Percentiles rank a stretch among this genome's conserved stretches.
Conservation (phyloP, 2,329 filamentous ascomycete species). For the Exophiala alcalophila region DNA sequence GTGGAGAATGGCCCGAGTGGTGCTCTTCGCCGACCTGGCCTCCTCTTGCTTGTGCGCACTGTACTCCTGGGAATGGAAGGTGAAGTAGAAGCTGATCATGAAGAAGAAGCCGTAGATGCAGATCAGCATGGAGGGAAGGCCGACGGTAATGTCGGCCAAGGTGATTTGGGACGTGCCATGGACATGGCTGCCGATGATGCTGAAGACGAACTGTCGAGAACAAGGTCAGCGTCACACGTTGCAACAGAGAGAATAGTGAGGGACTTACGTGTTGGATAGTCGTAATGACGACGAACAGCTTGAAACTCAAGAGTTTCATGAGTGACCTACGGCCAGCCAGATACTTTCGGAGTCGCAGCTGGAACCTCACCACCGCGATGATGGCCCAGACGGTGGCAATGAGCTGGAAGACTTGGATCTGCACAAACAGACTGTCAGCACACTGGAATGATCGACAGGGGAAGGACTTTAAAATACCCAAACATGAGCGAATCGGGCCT, state of each 20-base stretch:
- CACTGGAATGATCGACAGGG: background rate
- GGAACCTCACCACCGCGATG: slow-evolving; percentile 79
- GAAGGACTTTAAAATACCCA: slow-evolving; percentile 55
- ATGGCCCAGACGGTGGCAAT: slow-evolving; percentile 40
- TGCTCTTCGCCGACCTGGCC: background rate
- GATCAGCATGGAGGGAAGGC: slow-evolving; percentile 71
- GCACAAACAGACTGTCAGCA: background rate
- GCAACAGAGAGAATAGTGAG: too few relatives aligned
- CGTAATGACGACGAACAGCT: slow-evolving; percentile 83
- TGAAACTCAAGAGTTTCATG: slow-evolving; percentile 60
- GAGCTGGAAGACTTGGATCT: slow-evolving; percentile 40
- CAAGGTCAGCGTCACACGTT: slow-evolving; percentile 48
- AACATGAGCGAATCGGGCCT: slow-evolving; percentile 71
- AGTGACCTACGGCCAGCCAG: slow-evolving; percentile 35
- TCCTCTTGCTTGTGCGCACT: background rate
- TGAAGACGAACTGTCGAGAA: slow-evolving; percentile 55
- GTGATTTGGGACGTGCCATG: slow-evolving; percentile 58
- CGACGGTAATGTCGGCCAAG: slow-evolving; percentile 66
- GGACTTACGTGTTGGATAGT: slow-evolving; percentile 66
- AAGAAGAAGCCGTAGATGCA: slow-evolving; percentile 83
- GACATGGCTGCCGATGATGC: slow-evolving; percentile 59
- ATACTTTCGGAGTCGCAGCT: slow-evolving; percentile 81
- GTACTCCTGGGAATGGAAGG: slow-evolving; percentile 59
- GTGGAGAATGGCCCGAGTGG: slow-evolving; percentile 8
- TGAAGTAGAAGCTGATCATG: slow-evolving; percentile 71